Percentiles rank a stretch among this genome's conserved stretches.
Conservation (phyloP, 345 rosid genomes). For the Laguncularia racemosa region DNA sequence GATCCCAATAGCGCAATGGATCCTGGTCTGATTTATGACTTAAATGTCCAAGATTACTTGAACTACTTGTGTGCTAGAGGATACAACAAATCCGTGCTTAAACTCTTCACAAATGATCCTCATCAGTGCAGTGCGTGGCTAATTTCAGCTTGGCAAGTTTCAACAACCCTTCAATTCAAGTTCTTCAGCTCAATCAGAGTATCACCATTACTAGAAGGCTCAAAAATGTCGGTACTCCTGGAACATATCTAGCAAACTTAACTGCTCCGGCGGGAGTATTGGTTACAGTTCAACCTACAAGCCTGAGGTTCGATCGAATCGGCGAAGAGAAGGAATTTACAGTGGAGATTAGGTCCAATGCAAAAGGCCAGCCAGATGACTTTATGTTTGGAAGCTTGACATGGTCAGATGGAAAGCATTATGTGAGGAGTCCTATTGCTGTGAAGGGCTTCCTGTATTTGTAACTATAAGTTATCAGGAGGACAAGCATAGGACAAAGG, state of each 20-base stretch:
- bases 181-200: constrained; percentile 14
- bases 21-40: constrained; percentile 53
- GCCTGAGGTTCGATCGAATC: constrained; percentile 18
- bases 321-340: constrained; percentile 39
- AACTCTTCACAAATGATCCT: constrained; percentile 7
- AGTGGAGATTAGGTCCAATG: constrained; percentile 14
- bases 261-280: constrained; percentile 24
- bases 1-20: constrained; percentile 34
- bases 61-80: constrained; percentile 36
- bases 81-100: constrained; percentile 16
- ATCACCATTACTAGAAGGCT: constrained; percentile 19
- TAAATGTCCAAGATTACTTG: constrained; percentile 20
- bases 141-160: constrained; percentile 16
- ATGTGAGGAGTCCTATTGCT: constrained; percentile 35
- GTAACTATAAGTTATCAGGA: too few species aligned
- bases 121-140: constrained; percentile 27
- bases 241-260: constrained; percentile 18
- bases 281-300: constrained; percentile 22
- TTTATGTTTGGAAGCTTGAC: constrained; percentile 31
- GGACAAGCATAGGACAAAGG: too few species aligned
- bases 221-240: constrained; percentile 44
- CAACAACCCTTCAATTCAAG: constrained; percentile 52
- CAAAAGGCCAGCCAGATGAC: background rate
- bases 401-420: constrained; percentile 45
- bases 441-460: constrained; percentile 5